Evolutionary conservation across 208 protist genomes (phyloP).

Genomic region (Trypanosoma congolense): DNA sequence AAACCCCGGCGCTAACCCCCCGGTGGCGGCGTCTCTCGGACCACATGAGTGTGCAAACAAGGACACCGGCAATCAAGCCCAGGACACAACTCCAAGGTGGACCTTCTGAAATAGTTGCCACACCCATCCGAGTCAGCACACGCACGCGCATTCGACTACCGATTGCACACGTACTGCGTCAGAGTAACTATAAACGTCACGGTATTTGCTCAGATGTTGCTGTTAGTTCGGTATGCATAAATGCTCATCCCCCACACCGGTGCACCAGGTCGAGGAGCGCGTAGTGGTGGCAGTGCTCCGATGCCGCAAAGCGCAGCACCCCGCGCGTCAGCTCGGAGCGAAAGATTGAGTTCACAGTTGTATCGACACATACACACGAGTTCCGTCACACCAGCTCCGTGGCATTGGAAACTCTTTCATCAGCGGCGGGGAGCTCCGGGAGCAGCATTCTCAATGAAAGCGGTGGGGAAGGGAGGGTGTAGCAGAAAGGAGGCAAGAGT

Average conservation of each 20-base stretch:
- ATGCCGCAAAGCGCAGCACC: too few relatives aligned
- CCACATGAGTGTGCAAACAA: constrained; percentile 23
- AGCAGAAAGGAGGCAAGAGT: too few relatives aligned
- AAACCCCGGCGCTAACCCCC: neutral
- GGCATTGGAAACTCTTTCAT: constrained; percentile 6
- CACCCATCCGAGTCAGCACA: too few relatives aligned
- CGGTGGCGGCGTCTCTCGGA: constrained; percentile 4
- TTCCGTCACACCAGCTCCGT: neutral
- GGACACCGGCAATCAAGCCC: constrained; percentile 9
- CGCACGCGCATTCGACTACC: too few relatives aligned
- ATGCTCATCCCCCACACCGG: constrained; percentile 1
- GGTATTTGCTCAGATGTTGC: constrained; percentile 11
- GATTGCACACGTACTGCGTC: constrained; percentile 4
- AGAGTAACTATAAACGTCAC: constrained; percentile 2
- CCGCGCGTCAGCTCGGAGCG: neutral
- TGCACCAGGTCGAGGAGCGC: too few relatives aligned
- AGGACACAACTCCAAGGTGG: constrained; percentile 31
- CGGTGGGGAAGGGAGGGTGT: neutral
- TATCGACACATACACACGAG: neutral
- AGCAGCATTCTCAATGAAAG: neutral
- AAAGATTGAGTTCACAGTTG: constrained; percentile 1
- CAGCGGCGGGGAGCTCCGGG: neutral
- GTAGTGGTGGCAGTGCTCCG: too few relatives aligned
- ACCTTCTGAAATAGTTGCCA: constrained; percentile 4
- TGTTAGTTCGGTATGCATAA: constrained; percentile 5